These are phyloP conservation scores for Ichthyophthirius multifiliis DNA, from an alignment of 169 alveolate genomes.

Conservation along the genomic window DNA sequence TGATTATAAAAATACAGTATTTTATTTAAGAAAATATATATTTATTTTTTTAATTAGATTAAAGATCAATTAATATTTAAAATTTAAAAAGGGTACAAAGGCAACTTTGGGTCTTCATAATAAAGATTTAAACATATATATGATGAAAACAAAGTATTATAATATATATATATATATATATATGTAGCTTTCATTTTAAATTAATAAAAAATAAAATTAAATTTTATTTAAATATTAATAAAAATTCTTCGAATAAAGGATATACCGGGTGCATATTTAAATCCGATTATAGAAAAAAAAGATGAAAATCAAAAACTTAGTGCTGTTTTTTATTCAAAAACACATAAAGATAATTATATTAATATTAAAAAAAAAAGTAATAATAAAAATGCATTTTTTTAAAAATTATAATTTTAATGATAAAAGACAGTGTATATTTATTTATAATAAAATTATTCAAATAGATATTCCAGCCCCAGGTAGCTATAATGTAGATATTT, in stretches of 20 bases:
- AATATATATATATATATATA: neutral
- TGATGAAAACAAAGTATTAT: neutral
- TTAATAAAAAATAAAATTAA: neutral
- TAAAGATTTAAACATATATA: neutral
- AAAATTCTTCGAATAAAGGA: too few species aligned
- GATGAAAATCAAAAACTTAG: neutral
- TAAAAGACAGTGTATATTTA: too few species aligned
- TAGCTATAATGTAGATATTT: neutral
- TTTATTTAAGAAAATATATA: neutral
- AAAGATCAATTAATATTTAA: neutral
- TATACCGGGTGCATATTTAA: constrained; percentile 6
- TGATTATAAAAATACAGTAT: neutral
- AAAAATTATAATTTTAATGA: too few species aligned
- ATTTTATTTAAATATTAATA: too few species aligned
- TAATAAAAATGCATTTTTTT: neutral
- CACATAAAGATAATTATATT: neutral
- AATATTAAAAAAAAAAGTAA: neutral
- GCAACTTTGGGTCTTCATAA: constrained; percentile 8
- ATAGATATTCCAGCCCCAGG: neutral
- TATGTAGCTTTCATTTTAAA: neutral
- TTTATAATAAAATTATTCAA: too few species aligned
- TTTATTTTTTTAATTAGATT: neutral
- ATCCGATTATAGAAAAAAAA: constrained; percentile 9
- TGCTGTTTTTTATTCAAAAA: neutral
- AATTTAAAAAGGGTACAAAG: constrained; percentile 16